Conservation (phyloP, 768 basidiomycete species). For the Termitomyces sp. region DNA sequence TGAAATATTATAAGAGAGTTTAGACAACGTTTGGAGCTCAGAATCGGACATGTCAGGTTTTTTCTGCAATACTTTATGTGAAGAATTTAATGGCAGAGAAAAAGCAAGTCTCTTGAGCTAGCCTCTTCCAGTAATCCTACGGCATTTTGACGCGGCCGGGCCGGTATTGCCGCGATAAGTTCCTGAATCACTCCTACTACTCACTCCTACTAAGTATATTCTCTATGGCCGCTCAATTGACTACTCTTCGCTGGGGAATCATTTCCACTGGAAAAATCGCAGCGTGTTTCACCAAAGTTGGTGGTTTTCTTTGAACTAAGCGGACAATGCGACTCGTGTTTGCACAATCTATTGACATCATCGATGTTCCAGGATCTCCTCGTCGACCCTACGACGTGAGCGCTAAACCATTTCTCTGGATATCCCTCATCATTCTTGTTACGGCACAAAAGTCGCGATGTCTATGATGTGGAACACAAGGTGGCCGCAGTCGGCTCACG, state of each 20-base stretch:
- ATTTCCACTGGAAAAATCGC: conserved; percentile 81
- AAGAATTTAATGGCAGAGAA: not conserved
- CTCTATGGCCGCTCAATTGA: conserved; percentile 29
- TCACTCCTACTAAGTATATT: not conserved
- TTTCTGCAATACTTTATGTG: not conserved
- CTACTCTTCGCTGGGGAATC: conserved; percentile 75
- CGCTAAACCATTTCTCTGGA: not conserved
- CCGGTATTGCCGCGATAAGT: not conserved
- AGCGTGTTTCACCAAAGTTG: conserved; percentile 59
- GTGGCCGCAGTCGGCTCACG: conserved; percentile 78
- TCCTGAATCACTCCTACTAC: not conserved
- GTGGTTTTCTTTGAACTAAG: not conserved
- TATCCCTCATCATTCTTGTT: not conserved
- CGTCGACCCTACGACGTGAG: conserved; percentile 66
- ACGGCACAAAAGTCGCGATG: conserved; percentile 46
- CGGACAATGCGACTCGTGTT: not conserved
- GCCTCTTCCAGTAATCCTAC: too few species aligned
- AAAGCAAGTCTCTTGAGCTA: too few species aligned
- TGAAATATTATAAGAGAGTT: conserved; percentile 26
- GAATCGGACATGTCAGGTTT: conserved; percentile 1
- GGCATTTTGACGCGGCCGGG: not conserved
- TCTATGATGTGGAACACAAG: conserved; percentile 63
- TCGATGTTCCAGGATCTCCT: conserved; percentile 56
- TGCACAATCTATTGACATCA: not conserved
- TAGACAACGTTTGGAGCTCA: conserved; percentile 29